Conservation (phyloP, 345 rosid species). For the Hirschfeldia incana region DNA sequence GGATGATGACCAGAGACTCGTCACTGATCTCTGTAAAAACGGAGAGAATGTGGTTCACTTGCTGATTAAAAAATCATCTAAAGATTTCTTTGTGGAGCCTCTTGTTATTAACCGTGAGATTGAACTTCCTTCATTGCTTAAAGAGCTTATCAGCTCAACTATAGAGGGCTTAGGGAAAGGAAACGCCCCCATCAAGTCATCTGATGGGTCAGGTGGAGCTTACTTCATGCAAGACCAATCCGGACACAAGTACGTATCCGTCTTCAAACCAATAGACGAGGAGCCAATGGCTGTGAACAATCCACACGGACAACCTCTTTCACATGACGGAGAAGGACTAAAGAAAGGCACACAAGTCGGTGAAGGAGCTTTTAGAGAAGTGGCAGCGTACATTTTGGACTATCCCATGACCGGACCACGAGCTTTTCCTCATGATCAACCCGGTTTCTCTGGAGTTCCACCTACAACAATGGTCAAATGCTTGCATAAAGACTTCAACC, state of each 20-base stretch:
- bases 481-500: constrained; percentile 67
- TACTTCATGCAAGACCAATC: constrained; percentile 80
- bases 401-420: constrained; percentile 51
- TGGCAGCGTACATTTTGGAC: constrained; percentile 85
- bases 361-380: constrained; percentile 87
- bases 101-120: constrained; percentile 44
- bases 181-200: constrained; percentile 59
- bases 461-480: constrained; percentile 82
- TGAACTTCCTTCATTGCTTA: constrained; percentile 45
- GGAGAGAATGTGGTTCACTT: constrained; percentile 62
- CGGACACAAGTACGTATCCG: constrained; percentile 65
- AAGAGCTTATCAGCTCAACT: constrained; percentile 63
- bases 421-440: constrained; percentile 40
- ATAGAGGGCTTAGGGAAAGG: constrained; percentile 62
- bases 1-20: constrained; percentile 75
- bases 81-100: constrained; percentile 69
- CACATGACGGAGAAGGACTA: constrained; percentile 73
- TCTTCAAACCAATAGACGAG: constrained; percentile 86
- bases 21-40: constrained; percentile 58
- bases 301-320: constrained; percentile 62
- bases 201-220: constrained; percentile 87
- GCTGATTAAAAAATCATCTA: constrained; percentile 56
- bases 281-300: constrained; percentile 91
- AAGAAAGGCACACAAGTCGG: constrained; percentile 85
- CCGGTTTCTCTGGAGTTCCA: constrained; percentile 84